Percentiles rank a stretch among this genome's conserved stretches.
Evolutionary conservation across 176 grass and related monocot genomes (phyloP).

Genomic region (Stipa capillata): DNA sequence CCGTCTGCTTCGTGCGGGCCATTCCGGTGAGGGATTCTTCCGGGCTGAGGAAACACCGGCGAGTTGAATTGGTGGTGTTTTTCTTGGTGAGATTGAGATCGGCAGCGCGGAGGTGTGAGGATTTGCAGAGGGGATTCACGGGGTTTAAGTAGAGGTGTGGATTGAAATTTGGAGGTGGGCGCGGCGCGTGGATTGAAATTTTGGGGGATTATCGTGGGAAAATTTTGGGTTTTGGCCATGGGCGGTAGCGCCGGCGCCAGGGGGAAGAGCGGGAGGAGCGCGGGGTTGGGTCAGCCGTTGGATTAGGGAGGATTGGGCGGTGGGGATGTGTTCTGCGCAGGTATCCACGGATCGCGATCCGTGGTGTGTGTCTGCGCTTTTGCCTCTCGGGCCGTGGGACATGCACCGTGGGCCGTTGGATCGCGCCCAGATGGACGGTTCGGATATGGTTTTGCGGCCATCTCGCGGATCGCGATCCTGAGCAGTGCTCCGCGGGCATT

Average conservation of each 20-base stretch:
- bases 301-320: background rate
- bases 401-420: background rate
- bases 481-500: too few relatives aligned
- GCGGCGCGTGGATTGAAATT: background rate
- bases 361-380: too few relatives aligned
- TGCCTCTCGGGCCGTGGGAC: background rate
- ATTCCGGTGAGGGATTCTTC: too few relatives aligned
- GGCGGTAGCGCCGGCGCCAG: too few relatives aligned
- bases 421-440: background rate
- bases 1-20: constrained; percentile 71
- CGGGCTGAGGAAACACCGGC: background rate
- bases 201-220: background rate
- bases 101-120: background rate
- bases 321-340: background rate
- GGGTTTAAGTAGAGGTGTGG: background rate
- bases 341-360: too few relatives aligned
- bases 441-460: background rate
- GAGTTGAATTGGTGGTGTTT: background rate
- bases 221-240: too few relatives aligned
- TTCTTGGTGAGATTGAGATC: background rate
- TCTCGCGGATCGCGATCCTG: background rate
- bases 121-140: background rate
- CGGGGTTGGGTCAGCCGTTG: background rate
- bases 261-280: background rate
- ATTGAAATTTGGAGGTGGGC: background rate